Base-by-base conservation (phyloP, 1,284 basidiomycete species). In the Hemileia vastatrix region DNA sequence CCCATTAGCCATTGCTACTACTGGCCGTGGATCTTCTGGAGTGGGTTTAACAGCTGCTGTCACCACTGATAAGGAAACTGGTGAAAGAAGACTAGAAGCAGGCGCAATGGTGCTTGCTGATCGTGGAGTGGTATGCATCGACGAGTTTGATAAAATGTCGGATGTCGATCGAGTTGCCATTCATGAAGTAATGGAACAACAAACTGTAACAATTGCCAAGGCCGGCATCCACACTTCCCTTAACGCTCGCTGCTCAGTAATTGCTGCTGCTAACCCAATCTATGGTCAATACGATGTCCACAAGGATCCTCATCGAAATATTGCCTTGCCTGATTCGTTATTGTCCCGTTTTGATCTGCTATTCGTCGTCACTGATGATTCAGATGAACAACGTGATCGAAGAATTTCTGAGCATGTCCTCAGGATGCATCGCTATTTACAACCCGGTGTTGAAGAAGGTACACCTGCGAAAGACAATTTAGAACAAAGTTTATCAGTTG, bases 91-190 rank as follows among this genome's bases (percentile, higher is more conserved):
- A 64, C 83, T 98, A 52, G 95, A 98, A 79, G 95, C 94, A 6
- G 95, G 95, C 64, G 95, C 95, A 11, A 98, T 99, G 95, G 95
- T 99, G 33, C 84, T 99, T 52, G 95, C 95, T n/a, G 95, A 99
- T 77, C 86, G 93, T 66, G 95, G 95, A 19, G 92, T 98, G 11
- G 94, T 98, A 51, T 99, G 94, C 78, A 98, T 99, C 71, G 95
- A 99, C 78, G 94, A 99, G 78, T 99, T 99, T 73, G 94, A 99
- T 82, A 99, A 99, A 77, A 98, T 99, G 94, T 92, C 89, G 32
- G 95, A 98, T 71, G 83, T 96, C 67, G 94, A 99, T 79, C 85
- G 95, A 69, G 94, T 97, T n/a, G 94, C 95, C 31, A 99, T 99
- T 70, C 95, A 99, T 79, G 95, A 99, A 84, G 95, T 97, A 72